Conservation (phyloP, 257 asterid species). For the Nicotiana sylvestris region DNA sequence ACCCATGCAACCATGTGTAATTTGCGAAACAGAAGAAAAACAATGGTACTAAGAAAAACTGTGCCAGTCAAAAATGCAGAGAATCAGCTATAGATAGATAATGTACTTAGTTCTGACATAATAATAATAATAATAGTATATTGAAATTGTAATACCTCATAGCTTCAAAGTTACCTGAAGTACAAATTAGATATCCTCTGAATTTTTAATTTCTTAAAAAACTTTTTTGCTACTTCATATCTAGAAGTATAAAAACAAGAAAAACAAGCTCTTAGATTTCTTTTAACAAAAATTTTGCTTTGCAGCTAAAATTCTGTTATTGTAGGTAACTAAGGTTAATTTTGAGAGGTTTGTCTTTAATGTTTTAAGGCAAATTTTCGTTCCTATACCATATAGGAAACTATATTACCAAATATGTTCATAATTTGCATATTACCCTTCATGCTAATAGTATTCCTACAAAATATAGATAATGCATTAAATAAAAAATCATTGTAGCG, state of each 20-base stretch:
- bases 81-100: background rate
- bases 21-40: background rate
- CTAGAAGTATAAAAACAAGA: background rate
- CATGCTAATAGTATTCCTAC: no score
- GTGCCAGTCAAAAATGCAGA: constrained; percentile 8
- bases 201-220: background rate
- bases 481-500: no score
- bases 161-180: background rate
- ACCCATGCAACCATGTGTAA: background rate
- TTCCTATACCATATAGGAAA: no score
- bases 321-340: background rate
- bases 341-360: background rate
- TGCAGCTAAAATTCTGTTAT: background rate
- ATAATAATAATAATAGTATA: background rate
- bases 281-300: background rate
- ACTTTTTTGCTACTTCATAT: background rate
- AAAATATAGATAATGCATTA: no score
- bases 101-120: constrained; percentile 6
- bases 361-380: background rate
- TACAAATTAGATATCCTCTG: background rate
- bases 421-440: no score
- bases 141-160: background rate
- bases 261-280: background rate
- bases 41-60: background rate
- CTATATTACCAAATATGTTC: no score